Evolutionary conservation across 2,329 filamentous ascomycete species (phyloP), one percentile per base, ranked within the genome.

Genomic region (Xylariaceae sp.): DNA sequence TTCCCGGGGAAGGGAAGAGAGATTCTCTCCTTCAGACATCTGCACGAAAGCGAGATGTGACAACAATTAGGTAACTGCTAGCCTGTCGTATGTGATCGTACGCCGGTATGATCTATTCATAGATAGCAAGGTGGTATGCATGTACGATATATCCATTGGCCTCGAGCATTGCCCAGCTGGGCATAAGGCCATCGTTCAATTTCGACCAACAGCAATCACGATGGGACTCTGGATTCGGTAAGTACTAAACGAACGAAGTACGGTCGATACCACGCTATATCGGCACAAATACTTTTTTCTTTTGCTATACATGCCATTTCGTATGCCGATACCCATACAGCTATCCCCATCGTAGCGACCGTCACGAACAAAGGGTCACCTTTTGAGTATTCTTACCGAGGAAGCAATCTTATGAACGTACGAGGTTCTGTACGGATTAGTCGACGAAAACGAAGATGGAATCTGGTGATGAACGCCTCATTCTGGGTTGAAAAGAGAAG

Each of bases 11-110:
- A 15, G 5, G 4, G 1, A 30, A 30, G 23, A 30, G 23, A 30
- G 42, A 45, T 17, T 49, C 15, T 45, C 35, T 34, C 35, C 48
- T 39, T 17, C 10, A 44, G 51, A 17, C 13, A 56, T 47, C 51
- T 49, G 34, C 39, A 39, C 17, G 37, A 18, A 59, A 49, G 50
- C 53, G 53, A 57, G 49, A 55, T 56, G 13, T 35, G 52, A 47
- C n/a, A 17, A 55, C 9, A 42, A 42, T 42, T 42, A 42, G 9
- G 13, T 42, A 42, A 42, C 37, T 42, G 6, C 37, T 42, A 42
- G 3, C 9, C 9, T 10, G 9, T 13, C 37, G 37, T 42, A 42
- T 42, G 37, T 42, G 13, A 42, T 42, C 37, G 13, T 42, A 30
- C 23, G 23, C 23, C 23, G 37, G 37, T 13, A 42, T 42, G 37